These are phyloP conservation scores for Paecilomyces variotii DNA, from an alignment of 2,329 filamentous ascomycete genomes.

Conservation along the genomic window DNA sequence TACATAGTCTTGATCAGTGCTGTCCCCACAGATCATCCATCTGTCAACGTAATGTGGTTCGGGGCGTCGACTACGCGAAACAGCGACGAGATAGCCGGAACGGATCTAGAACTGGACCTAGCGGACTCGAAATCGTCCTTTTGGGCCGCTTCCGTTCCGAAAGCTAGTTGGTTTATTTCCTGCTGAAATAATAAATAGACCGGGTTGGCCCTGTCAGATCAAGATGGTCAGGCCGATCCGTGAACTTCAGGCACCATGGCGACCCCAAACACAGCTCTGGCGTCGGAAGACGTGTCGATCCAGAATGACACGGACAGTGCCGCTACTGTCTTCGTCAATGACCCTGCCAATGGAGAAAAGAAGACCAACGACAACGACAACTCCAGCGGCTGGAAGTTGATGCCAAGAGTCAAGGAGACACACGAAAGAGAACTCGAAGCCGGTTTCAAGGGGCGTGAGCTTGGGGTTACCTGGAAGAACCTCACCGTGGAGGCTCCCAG, in stretches of 20 bases:
- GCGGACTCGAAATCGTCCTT: background rate
- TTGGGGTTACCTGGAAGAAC: slow-evolving; percentile 59
- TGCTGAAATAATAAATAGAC: background rate
- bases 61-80: background rate
- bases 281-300: background rate
- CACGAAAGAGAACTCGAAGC: slow-evolving; percentile 39
- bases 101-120: background rate
- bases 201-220: background rate
- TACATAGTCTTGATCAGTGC: background rate
- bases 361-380: slow-evolving; percentile 16
- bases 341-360: background rate
- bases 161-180: background rate
- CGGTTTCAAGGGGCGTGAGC: slow-evolving; percentile 41
- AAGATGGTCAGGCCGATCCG: background rate
- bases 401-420: slow-evolving; percentile 40
- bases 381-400: slow-evolving; percentile 42
- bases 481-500: slow-evolving; percentile 56
- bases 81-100: background rate
- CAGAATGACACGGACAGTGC: slow-evolving; percentile 2
- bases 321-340: background rate
- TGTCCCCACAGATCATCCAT: background rate
- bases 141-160: background rate
- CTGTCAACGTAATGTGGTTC: background rate
- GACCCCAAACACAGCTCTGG: background rate
- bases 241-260: background rate